Evolutionary conservation across 2,329 filamentous ascomycete species (phyloP).

Genomic region (Metarhizium anisopliae): DNA sequence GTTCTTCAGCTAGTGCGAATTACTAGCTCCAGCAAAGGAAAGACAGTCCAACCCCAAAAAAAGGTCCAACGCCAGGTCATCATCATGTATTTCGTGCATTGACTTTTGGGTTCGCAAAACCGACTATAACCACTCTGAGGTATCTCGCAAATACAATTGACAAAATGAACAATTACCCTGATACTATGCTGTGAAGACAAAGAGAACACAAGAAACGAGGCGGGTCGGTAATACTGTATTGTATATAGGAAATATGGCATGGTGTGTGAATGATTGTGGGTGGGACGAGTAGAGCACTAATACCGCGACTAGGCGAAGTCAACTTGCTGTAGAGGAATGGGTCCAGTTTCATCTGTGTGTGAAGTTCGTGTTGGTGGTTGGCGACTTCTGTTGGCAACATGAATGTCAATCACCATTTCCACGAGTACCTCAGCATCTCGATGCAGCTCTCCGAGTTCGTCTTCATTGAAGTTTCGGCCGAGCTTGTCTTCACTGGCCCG

Average conservation of each 20-base stretch:
- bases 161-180: constrained; percentile 1
- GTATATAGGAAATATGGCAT: background rate
- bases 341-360: constrained; percentile 27
- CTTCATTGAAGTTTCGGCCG: constrained; percentile 23
- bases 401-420: constrained; percentile 42
- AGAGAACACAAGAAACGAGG: background rate
- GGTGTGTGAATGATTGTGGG: background rate
- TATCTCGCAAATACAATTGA: constrained; percentile 19
- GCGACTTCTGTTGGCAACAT: constrained; percentile 29
- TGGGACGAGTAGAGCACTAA: background rate
- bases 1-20: background rate
- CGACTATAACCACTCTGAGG: constrained; percentile 15
- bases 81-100: constrained; percentile 14
- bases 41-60: background rate
- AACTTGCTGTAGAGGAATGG: constrained; percentile 23
- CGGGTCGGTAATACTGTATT: constrained; percentile 1
- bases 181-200: background rate
- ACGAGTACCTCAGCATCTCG: constrained; percentile 43
- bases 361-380: constrained; percentile 17
- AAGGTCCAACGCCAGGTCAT: constrained; percentile 17
- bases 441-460: constrained; percentile 37
- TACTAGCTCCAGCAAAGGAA: constrained; percentile 1
- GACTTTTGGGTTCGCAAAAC: constrained; percentile 10
- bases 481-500: constrained; percentile 26
- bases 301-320: constrained; percentile 4